Base-by-base conservation (phyloP, 2,329 filamentous ascomycete genomes). In the Elsinoe fawcettii region DNA sequence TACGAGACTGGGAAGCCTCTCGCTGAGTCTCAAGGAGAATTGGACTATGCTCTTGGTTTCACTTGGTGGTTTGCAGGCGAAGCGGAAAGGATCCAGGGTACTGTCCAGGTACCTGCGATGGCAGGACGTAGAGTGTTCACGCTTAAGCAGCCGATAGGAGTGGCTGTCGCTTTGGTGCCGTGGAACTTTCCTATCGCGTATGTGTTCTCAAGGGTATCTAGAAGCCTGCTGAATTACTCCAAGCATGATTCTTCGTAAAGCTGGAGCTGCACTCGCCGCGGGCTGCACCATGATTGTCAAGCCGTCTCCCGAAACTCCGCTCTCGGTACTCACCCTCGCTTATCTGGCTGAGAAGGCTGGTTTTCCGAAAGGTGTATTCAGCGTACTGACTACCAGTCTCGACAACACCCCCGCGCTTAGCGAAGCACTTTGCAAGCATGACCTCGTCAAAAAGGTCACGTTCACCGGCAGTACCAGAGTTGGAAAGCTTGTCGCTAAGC, bases 201-300 rank as follows among this genome's bases (percentile, higher is more conserved):
- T 66, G 70, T 68, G 9, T 43, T 6, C 7, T 23, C 5, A 4
- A 2, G 3, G 12, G n/a, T 22, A 9, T 22, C 22, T 14, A 8
- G n/a, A 8, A 18, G 34, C 18, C n/a, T 27, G 7, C 43, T 56
- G 22, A 43, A 41, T 9, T 12, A 20, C 1, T 11, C 62, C 63
- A 34, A 61, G 58, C 14, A 77, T 88, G 81, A 77, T 87, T 5
- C 68, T 87, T 55, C 76, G 86, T 30, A 89, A 88, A 66, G 84
- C 80, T 1, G 77, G 80, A 49, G 83, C 85, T 5, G 85, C 85
- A 1, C 70, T 88, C 37, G 86, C 86, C 1, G 85, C 85, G 2
- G 86, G 86, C 1, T 88, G 85, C 66, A 84, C 85, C 1, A 88
- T 91, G 82, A 76, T 91, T 27, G 73, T 78, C 37, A 89, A 89